Percentiles rank a stretch among this genome's conserved stretches.
Evolutionary conservation across 176 grass and related monocot genomes (phyloP).

Genomic region (Microstegium vimineum): DNA sequence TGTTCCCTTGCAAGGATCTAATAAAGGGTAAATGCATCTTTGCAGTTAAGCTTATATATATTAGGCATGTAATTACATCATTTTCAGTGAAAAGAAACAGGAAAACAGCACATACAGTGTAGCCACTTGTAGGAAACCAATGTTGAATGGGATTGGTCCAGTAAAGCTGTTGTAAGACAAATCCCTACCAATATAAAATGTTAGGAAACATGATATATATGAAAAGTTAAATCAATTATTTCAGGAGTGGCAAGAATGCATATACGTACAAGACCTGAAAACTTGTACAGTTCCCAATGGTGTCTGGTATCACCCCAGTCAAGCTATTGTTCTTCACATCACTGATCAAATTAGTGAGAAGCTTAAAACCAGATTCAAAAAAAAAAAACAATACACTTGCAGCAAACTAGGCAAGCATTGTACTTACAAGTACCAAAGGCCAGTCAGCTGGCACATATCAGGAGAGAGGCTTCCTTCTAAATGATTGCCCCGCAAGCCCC

Average conservation of each 20-base stretch:
- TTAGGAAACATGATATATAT: no score
- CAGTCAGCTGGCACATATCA: conserved; percentile 88
- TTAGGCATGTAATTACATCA: no score
- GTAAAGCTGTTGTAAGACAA: conserved; percentile 78
- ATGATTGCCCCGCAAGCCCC: conserved; percentile 79
- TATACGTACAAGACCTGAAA: conserved; percentile 99
- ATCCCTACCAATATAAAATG: no score
- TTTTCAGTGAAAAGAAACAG: no score
- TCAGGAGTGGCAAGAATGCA: no score
- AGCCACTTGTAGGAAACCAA: conserved; percentile 96
- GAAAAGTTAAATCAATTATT: no score
- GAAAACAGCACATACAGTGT: conserved; percentile 98
- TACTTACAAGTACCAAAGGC: conserved; percentile 99
- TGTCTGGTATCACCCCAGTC: conserved; percentile 81
- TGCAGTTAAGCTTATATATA: no score
- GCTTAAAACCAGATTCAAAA: background rate
- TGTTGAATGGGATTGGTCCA: conserved; percentile 94
- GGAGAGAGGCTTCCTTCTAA: conserved; percentile 87
- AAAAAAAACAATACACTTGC: background rate
- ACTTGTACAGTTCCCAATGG: conserved; percentile 90
- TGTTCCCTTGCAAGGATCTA: conserved; percentile 98
- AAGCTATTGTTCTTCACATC: conserved; percentile 97
- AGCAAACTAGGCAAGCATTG: background rate
- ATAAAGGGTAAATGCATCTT: no score
- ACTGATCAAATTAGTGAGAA: conserved; percentile 30